Evolutionary conservation across 2,329 filamentous ascomycete genomes (phyloP).

Genomic region (Fusarium palustre): DNA sequence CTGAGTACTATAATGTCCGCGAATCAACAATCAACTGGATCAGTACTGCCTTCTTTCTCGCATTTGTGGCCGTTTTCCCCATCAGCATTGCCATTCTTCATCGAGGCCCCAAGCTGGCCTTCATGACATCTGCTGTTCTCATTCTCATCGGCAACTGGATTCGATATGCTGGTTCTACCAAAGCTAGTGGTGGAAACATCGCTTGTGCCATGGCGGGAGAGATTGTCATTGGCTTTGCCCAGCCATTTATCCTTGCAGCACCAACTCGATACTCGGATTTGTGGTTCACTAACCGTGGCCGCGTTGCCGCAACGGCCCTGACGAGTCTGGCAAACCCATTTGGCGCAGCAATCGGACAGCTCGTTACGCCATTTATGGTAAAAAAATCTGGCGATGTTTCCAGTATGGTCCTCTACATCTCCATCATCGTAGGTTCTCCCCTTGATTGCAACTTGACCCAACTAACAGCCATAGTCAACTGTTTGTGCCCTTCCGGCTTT

Average conservation of each 20-base stretch:
- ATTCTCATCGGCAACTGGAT: slow-evolving; percentile 91
- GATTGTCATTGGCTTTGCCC: slow-evolving; percentile 86
- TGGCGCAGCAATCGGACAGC: slow-evolving; percentile 87
- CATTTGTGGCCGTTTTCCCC: slow-evolving; percentile 81
- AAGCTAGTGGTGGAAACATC: slow-evolving; percentile 70
- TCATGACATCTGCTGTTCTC: slow-evolving; percentile 78
- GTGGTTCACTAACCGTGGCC: slow-evolving; percentile 89
- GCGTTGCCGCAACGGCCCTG: slow-evolving; percentile 88
- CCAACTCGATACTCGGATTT: slow-evolving; percentile 92
- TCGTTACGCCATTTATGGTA: slow-evolving; percentile 85
- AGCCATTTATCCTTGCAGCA: slow-evolving; percentile 91
- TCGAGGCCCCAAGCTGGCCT: slow-evolving; percentile 80
- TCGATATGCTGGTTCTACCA: slow-evolving; percentile 77
- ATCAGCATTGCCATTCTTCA: slow-evolving; percentile 82
- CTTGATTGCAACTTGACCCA: neutral
- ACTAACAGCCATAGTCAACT: slow-evolving; percentile 50
- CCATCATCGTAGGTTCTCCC: slow-evolving; percentile 75
- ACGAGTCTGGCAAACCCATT: slow-evolving; percentile 89
- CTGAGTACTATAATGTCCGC: slow-evolving; percentile 79
- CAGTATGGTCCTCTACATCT: slow-evolving; percentile 84
- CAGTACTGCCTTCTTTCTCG: slow-evolving; percentile 86
- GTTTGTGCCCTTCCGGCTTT: slow-evolving; percentile 77
- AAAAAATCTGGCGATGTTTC: slow-evolving; percentile 73
- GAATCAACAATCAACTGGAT: slow-evolving; percentile 92
- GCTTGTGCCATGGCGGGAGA: slow-evolving; percentile 90